Conservation (phyloP, 345 rosid species). For the Cardamine occulta region DNA sequence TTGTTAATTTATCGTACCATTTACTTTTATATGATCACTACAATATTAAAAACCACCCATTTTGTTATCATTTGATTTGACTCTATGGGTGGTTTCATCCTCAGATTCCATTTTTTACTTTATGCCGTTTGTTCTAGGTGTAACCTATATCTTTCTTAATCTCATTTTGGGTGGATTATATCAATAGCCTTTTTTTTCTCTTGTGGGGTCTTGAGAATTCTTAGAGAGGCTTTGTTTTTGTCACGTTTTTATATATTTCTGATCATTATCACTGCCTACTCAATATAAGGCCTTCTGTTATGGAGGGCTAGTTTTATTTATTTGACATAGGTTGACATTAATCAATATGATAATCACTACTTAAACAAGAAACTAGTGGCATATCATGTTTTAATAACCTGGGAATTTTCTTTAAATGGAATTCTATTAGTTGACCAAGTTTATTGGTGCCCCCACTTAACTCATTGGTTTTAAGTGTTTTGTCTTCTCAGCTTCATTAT, state of each 20-base stretch:
- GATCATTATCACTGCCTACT: conserved; percentile 18
- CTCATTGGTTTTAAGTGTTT: conserved; percentile 39
- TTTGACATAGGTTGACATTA: conserved; percentile 7
- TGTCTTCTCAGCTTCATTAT: conserved; percentile 46
- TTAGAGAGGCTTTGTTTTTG: neutral
- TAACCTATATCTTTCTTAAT: conserved; percentile 33
- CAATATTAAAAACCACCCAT: conserved; percentile 36
- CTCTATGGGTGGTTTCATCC: conserved; percentile 52
- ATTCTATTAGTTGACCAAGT: conserved; percentile 38
- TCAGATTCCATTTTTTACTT: conserved; percentile 54
- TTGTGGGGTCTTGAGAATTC: conserved; percentile 34
- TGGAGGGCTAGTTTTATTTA: conserved; percentile 9
- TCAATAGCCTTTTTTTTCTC: conserved; percentile 2
- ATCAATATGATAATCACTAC: conserved; percentile 22
- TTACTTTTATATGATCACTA: conserved; percentile 37
- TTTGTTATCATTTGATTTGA: conserved; percentile 44
- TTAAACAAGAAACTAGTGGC: conserved; percentile 34
- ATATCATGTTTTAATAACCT: neutral
- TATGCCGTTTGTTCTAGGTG: conserved; percentile 39
- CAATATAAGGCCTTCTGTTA: too few species aligned
- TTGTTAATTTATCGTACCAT: conserved; percentile 36
- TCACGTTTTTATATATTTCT: conserved; percentile 27
- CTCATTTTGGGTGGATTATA: conserved; percentile 33
- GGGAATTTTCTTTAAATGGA: conserved; percentile 9
- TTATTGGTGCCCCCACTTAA: conserved; percentile 39